These are phyloP conservation scores for Neurospora sp. DNA, from an alignment of 2,329 filamentous ascomycete species.

Conservation along the genomic window DNA sequence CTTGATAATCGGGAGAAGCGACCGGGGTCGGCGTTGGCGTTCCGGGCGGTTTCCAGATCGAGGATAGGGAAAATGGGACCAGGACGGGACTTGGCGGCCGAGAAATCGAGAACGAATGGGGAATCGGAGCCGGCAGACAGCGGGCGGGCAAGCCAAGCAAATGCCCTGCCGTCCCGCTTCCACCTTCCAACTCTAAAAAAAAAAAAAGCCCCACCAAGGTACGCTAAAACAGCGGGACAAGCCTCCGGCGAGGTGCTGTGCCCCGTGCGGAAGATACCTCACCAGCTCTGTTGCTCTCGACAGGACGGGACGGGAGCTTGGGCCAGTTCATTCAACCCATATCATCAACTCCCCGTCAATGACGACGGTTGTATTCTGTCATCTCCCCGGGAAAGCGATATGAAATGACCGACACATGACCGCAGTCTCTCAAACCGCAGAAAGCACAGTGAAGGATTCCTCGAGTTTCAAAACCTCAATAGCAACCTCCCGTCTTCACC, in stretches of 20 bases:
- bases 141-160: background rate
- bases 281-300: background rate
- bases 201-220: background rate
- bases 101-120: background rate
- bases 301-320: background rate
- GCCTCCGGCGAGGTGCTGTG: background rate
- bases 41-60: background rate
- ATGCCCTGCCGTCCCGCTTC: background rate
- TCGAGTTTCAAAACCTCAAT: background rate
- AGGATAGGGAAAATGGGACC: background rate
- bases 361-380: background rate
- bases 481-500: background rate
- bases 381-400: background rate
- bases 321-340: background rate
- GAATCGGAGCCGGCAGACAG: background rate
- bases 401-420: background rate
- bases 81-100: background rate
- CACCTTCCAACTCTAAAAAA: background rate
- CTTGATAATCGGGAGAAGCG: slow-evolving; percentile 1
- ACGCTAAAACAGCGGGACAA: background rate
- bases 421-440: background rate
- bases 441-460: background rate
- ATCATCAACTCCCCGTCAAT: background rate
- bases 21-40: background rate
- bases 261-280: background rate